phyloP scores from a whole-genome alignment of 1,284 basidiomycete genomes.

The Porogramme epimiltina region DNA sequence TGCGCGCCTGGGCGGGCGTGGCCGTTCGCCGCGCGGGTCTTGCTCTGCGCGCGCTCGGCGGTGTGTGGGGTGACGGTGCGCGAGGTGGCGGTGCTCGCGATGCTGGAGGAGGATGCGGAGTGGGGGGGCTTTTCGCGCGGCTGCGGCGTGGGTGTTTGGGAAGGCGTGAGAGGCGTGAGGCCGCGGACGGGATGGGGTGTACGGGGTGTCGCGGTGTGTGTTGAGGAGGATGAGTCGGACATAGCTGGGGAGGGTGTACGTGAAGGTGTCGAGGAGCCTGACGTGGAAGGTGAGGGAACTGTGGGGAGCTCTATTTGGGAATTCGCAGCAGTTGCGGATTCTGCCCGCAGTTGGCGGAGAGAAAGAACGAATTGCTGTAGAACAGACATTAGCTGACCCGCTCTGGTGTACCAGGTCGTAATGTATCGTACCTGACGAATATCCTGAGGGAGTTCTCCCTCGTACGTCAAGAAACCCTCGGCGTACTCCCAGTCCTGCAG shows the following conservation, averaged over 20 bases:
- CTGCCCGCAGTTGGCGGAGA: conserved; percentile 22
- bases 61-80: conserved; percentile 29
- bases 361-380: conserved; percentile 23
- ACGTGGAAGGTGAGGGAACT: conserved; percentile 21
- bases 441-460: conserved; percentile 57
- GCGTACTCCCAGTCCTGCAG: conserved; percentile 80
- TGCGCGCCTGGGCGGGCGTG: conserved; percentile 4
- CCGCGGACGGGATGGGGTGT: conserved; percentile 3
- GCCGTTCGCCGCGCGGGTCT: conserved; percentile 2
- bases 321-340: conserved; percentile 20
- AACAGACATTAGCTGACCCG: too few species aligned
- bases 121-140: conserved; percentile 8
- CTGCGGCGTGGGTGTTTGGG: conserved; percentile 16
- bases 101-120: conserved; percentile 29
- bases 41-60: conserved; percentile 7
- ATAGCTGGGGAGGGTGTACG: conserved; percentile 47
- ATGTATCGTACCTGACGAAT: conserved; percentile 51
- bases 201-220: conserved; percentile 36
- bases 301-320: conserved; percentile 28
- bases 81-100: conserved; percentile 31
- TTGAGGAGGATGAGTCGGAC: conserved; percentile 36
- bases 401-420: not conserved
- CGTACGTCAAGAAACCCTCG: conserved; percentile 70
- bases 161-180: conserved; percentile 22
- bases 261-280: conserved; percentile 14